phyloP scores from a whole-genome alignment of 306 rosid species.

The Vigna angularis region DNA sequence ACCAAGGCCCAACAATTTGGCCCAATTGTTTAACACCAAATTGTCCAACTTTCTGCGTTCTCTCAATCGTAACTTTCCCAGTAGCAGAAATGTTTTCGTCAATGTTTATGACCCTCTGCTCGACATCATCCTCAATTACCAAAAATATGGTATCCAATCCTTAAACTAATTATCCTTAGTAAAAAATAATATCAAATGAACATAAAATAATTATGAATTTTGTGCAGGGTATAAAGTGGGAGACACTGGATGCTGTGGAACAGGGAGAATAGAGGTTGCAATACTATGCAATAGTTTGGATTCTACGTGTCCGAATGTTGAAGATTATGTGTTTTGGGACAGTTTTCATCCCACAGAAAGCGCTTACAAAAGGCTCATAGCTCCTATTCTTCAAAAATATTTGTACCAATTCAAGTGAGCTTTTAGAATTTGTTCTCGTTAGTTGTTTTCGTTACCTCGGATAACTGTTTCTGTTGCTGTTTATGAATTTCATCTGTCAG shows the following conservation, averaged over 20 bases:
- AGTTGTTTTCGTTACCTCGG: too few relatives aligned
- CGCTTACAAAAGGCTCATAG: slow-evolving; percentile 49
- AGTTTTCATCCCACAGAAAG: slow-evolving; percentile 73
- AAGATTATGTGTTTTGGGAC: slow-evolving; percentile 67
- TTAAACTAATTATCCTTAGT: too few relatives aligned
- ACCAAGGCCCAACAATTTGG: slow-evolving; percentile 55
- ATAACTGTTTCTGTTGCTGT: not conserved
- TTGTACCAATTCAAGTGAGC: slow-evolving; percentile 32
- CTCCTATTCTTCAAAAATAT: slow-evolving; percentile 43
- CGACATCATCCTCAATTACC: slow-evolving; percentile 54
- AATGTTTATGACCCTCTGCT: slow-evolving; percentile 63
- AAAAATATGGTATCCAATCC: slow-evolving; percentile 53
- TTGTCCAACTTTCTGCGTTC: slow-evolving; percentile 34
- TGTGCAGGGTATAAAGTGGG: slow-evolving; percentile 54
- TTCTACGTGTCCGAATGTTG: slow-evolving; percentile 48
- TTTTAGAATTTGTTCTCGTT: too few relatives aligned
- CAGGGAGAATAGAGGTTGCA: slow-evolving; percentile 67
- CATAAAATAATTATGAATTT: too few relatives aligned
- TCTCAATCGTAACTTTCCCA: slow-evolving; percentile 36
- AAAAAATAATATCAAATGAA: too few relatives aligned
- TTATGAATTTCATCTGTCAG: not conserved
- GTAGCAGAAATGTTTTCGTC: slow-evolving; percentile 53
- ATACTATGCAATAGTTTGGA: slow-evolving; percentile 53
- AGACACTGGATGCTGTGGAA: slow-evolving; percentile 75
- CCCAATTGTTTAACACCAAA: slow-evolving; percentile 58